These are phyloP conservation scores for Globisporangium uncinulatum DNA, from an alignment of 352 stramenopile species.

Conservation along the genomic window DNA sequence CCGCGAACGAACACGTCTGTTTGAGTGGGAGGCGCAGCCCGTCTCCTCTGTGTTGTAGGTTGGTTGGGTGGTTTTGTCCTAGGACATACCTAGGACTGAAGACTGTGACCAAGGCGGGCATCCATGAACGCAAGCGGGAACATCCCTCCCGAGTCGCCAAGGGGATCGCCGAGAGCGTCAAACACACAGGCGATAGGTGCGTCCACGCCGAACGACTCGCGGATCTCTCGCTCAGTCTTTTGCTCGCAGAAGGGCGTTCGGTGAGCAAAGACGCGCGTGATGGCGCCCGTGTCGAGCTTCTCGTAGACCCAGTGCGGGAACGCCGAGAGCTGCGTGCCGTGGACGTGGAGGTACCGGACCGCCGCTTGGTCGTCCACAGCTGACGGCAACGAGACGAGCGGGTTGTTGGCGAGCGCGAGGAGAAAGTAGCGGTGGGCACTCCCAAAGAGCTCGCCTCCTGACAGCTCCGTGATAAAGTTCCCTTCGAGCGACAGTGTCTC, in stretches of 20 bases:
- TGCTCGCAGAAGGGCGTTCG: conserved; percentile 26
- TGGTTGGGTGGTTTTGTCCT: no score
- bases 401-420: conserved; percentile 24
- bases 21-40: not conserved
- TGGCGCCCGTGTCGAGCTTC: conserved; percentile 10
- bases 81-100: no score
- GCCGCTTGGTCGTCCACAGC: conserved; percentile 4
- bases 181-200: conserved; percentile 7
- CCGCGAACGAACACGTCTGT: not conserved
- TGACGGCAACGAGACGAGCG: conserved; percentile 18
- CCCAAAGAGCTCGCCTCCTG: conserved; percentile 11
- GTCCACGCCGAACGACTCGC: not conserved
- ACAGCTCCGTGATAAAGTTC: conserved; percentile 20
- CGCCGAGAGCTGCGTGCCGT: conserved; percentile 22
- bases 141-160: conserved; percentile 4
- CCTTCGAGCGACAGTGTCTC: conserved; percentile 29
- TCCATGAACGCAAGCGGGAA: conserved; percentile 19
- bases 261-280: conserved; percentile 21
- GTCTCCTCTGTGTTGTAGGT: no score
- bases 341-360: conserved; percentile 18
- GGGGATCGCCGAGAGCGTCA: conserved; percentile 3
- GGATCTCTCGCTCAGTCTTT: not conserved
- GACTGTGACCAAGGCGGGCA: not conserved
- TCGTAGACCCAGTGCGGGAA: conserved; percentile 25
- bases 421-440: conserved; percentile 17